A percentile compares a stretch with the other conserved stretches of the same genome.
Conservation (phyloP, 192 early-diverging fungal genomes). For the Allomyces macrogynus region DNA sequence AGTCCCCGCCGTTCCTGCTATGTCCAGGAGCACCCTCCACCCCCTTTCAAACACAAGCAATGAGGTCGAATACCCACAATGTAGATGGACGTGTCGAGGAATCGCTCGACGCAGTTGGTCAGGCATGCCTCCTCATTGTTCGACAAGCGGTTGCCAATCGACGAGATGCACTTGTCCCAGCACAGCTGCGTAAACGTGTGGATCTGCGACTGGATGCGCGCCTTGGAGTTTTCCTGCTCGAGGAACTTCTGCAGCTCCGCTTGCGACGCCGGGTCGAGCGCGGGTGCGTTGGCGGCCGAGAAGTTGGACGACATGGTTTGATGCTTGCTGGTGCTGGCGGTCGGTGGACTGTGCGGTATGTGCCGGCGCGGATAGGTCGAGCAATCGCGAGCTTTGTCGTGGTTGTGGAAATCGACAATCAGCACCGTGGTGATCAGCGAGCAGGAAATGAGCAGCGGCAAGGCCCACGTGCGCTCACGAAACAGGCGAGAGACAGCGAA, state of each 20-base stretch:
- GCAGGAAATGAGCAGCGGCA: no score
- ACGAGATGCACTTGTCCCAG: constrained; percentile 48
- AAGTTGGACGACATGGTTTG: neutral
- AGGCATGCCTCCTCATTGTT: constrained; percentile 32
- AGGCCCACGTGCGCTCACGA: no score
- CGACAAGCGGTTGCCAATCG: constrained; percentile 28
- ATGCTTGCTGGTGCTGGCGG: no score
- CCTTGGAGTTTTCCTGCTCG: constrained; percentile 33
- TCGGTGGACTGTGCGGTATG: no score
- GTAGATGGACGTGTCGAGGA: constrained; percentile 39
- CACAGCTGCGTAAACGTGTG: constrained; percentile 42
- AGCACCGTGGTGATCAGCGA: no score
- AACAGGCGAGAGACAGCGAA: no score
- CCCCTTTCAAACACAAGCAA: no score
- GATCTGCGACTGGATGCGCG: constrained; percentile 31
- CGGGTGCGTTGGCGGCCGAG: neutral
- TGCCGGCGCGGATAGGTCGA: no score
- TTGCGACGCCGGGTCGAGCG: constrained; percentile 31
- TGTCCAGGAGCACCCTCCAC: no score
- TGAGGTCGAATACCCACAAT: constrained; percentile 12
- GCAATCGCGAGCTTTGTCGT: no score
- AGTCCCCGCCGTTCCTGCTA: no score
- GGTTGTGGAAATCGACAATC: no score
- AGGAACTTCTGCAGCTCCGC: constrained; percentile 33
- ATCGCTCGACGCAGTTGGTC: constrained; percentile 49